Evolutionary conservation across 1,284 basidiomycete species (phyloP), one percentile per base, ranked within the genome.

Genomic region (Somion occarium): DNA sequence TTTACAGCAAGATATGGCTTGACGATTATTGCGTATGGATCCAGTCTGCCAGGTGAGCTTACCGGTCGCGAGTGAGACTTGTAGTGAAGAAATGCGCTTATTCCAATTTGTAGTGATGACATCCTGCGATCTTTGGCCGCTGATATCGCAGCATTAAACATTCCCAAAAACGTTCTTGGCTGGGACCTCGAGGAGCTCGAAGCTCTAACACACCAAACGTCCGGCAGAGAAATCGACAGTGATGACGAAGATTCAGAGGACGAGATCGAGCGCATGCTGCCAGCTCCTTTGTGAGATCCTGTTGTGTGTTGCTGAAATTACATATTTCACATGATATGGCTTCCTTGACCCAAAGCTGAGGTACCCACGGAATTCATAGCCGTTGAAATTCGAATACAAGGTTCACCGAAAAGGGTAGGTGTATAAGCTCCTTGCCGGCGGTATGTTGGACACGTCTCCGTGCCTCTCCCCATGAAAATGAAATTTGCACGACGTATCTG

Each of bases 1-100:
- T 90, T 22, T 91, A 90, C 65, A 84, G 80, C 65, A 89, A 88
- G 62, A 77, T 91, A 41, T 91, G 88, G 88, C 56, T 90, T 38
- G 84, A 90, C 56, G 89, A 91, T 61, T 83, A 88, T 60, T 87
- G 84, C 59, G 75, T 82, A 15, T 91, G 88, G 88, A 71, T 78
- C 37, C 84, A 87, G 60, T 71, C 75, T 13, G 79, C 82, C 23
- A 79, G 74, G 88, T 83, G 56, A 58, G 73, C 66, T 49, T 51
- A 46, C n/a, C 44, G 43, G 23, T 24, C 42, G 48, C 15, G 54
- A 24, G 45, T 50, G 15, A 51, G 22, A 46, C 49, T 52, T 50
- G 20, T 52, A 43, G 5, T 41, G 39, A 9, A 22, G 52, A 37
- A 15, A 34, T 15, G 38, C 34, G 38, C 38, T 54, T 50, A 37